These are phyloP conservation scores for Postia placenta DNA, from an alignment of 768 basidiomycete species.

Conservation along the genomic window DNA sequence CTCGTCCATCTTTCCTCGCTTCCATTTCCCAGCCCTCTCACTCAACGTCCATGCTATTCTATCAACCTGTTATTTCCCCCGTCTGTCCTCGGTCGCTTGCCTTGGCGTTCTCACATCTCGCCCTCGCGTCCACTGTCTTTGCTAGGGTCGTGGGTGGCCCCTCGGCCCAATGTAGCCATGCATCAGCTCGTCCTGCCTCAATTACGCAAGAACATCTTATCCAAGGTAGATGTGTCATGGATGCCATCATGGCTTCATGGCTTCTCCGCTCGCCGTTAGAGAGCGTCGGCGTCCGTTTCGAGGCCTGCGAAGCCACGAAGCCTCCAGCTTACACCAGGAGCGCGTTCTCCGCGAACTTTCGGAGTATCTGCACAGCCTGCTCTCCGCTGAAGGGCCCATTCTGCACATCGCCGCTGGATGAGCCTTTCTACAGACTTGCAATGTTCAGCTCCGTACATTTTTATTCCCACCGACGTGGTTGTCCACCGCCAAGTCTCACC, in stretches of 20 bases:
- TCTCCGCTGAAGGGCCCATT: too few relatives aligned
- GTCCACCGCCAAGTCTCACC: not conserved
- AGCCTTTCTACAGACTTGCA: too few relatives aligned
- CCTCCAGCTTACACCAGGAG: not conserved
- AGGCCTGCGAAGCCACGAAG: not conserved
- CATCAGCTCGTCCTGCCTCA: not conserved
- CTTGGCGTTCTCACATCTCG: not conserved
- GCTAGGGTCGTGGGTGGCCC: not conserved
- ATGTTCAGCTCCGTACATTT: too few relatives aligned
- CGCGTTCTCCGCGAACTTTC: not conserved
- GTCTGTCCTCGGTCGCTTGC: not conserved
- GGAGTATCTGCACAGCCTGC: too few relatives aligned
- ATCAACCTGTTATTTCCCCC: not conserved
- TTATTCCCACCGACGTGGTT: not conserved
- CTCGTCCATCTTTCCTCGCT: not conserved
- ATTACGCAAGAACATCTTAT: not conserved
- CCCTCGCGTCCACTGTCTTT: not conserved
- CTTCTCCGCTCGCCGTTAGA: not conserved
- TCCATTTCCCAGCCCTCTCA: slow-evolving; percentile 5
- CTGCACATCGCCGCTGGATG: too few relatives aligned
- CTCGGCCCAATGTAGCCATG: not conserved
- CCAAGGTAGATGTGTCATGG: not conserved
- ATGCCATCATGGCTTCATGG: not conserved
- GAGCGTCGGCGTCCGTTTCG: not conserved
- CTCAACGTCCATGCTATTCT: slow-evolving; percentile 11